Evolutionary conservation across 1,139 yeast genomes (phyloP), one percentile per base, ranked within the genome.

Genomic region (Zygosaccharomyces sapae): DNA sequence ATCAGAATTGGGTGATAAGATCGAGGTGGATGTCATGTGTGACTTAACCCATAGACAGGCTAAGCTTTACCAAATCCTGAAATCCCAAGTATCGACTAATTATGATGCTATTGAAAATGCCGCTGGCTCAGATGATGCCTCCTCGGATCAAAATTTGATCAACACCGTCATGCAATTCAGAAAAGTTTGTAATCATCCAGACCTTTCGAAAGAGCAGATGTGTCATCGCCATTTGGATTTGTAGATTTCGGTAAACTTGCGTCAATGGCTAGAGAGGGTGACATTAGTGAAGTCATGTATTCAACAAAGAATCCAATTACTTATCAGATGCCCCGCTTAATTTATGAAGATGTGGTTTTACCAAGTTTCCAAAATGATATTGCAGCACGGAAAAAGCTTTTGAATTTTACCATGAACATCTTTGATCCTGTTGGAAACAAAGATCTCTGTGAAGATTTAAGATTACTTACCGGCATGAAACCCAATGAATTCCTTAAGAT

Each of bases 171-270:
- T 92, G 99, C 98, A 92, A 70, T 92, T 92, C 71, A 81, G 99
- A 70, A 92, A 92, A 67, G 97, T 90, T 42, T 92, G 99, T 72
- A 92, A 92, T 66, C 99, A 92, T 69, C 99, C 99, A 0, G 97
- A 92, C 76, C 94, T 56, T 94, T 94, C 68, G 98, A 94, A 71
- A 79, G 98, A 64, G 96, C 96, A 2, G 98, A 94, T 63, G 94
- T 92, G 3, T 79, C 76, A 55, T 86, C 96, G 1, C 87, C 96
- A 12, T 84, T 89, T 62, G 73, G 83, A 19, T 83, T 88, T 61
- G 80, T 82, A 5, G 69, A 70, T 24, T 90, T 85, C 72, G 94
- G 95, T 12, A 84, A 80, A 53, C 85, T 96, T 2, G 77, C 81
- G 1, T 81, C 89, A 1, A 45, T 60, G 33, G 33, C 46, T 12